Percentiles rank a stretch among this genome's conserved stretches.
phyloP scores from a whole-genome alignment of 2,329 filamentous ascomycete genomes.

The Didymella exigua region DNA sequence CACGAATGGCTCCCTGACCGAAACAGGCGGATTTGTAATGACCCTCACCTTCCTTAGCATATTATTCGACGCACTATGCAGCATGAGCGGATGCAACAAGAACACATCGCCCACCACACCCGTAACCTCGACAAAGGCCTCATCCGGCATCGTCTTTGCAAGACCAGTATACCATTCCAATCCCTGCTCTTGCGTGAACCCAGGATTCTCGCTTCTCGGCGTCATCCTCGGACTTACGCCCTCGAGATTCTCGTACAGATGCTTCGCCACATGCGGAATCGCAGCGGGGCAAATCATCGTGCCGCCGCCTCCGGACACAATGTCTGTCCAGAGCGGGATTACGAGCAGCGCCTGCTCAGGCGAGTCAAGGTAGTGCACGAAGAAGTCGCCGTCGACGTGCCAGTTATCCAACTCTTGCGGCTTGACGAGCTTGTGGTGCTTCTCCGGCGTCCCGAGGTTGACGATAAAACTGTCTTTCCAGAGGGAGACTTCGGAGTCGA shows the following conservation, averaged over 20 bases:
- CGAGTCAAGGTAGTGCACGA: constrained; percentile 73
- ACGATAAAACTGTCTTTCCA: constrained; percentile 74
- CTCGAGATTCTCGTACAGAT: constrained; percentile 65
- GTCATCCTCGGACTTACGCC: constrained; percentile 71
- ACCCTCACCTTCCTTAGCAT: constrained; percentile 55
- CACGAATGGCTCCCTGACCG: constrained; percentile 57
- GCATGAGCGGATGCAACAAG: constrained; percentile 65
- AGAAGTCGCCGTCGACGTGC: constrained; percentile 76
- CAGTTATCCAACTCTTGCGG: constrained; percentile 63
- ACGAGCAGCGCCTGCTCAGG: constrained; percentile 72
- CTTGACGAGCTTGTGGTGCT: constrained; percentile 56
- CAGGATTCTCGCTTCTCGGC: constrained; percentile 56
- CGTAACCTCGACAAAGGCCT: constrained; percentile 60
- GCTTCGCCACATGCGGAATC: constrained; percentile 62
- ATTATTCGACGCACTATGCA: constrained; percentile 62
- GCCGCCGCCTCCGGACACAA: constrained; percentile 65
- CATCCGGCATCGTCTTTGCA: constrained; percentile 41
- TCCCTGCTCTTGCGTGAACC: constrained; percentile 52
- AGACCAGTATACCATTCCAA: constrained; percentile 55
- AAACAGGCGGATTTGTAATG: constrained; percentile 63
- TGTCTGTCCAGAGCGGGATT: constrained; percentile 70
- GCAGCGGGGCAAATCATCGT: constrained; percentile 68
- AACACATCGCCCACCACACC: constrained; percentile 63
- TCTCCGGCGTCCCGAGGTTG: constrained; percentile 64
- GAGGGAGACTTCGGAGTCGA: constrained; percentile 49